A percentile compares a stretch with the other conserved stretches of the same genome.
Evolutionary conservation across 2,329 filamentous ascomycete genomes (phyloP).

Genomic region (Penicillium sp.): DNA sequence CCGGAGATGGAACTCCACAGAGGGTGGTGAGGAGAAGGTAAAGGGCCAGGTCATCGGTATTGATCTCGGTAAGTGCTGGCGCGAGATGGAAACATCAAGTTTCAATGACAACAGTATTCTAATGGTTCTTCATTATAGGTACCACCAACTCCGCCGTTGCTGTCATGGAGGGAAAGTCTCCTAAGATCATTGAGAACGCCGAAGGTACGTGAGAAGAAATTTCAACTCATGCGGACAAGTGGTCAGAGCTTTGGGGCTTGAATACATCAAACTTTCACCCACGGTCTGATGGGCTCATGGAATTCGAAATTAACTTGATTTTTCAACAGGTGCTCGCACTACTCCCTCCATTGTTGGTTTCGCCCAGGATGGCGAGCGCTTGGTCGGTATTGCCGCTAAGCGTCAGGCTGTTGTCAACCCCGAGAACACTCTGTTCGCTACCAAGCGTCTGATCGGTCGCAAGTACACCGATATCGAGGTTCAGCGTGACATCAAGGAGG

Average conservation of each 20-base stretch:
- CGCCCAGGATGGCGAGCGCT: conserved; percentile 89
- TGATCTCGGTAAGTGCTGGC: conserved; percentile 71
- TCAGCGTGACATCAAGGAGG: conserved; percentile 94
- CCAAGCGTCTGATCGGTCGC: conserved; percentile 96
- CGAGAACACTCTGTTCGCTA: conserved; percentile 97
- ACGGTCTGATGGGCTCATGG: background rate
- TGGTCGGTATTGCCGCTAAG: conserved; percentile 97
- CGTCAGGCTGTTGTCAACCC: conserved; percentile 98
- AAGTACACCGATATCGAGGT: conserved; percentile 94
- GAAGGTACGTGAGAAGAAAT: conserved; percentile 64
- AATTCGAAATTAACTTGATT: conserved; percentile 18
- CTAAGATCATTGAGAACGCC: conserved; percentile 96
- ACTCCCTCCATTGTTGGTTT: conserved; percentile 95
- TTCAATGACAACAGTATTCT: conserved; percentile 7
- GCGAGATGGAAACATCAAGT: background rate
- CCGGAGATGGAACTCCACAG: conserved; percentile 54
- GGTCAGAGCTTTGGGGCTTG: conserved; percentile 8
- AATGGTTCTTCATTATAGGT: conserved; percentile 46
- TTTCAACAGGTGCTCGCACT: conserved; percentile 70
- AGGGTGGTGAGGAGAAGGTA: conserved; percentile 72
- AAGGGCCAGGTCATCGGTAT: conserved; percentile 97
- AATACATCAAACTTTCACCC: background rate
- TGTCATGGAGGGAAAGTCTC: conserved; percentile 93
- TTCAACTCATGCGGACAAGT: conserved; percentile 12
- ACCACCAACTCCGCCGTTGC: conserved; percentile 98